A percentile compares a stretch with the other conserved stretches of the same genome.
phyloP scores from a whole-genome alignment of 306 rosid species.

The Cotoneaster glaucophyllus region DNA sequence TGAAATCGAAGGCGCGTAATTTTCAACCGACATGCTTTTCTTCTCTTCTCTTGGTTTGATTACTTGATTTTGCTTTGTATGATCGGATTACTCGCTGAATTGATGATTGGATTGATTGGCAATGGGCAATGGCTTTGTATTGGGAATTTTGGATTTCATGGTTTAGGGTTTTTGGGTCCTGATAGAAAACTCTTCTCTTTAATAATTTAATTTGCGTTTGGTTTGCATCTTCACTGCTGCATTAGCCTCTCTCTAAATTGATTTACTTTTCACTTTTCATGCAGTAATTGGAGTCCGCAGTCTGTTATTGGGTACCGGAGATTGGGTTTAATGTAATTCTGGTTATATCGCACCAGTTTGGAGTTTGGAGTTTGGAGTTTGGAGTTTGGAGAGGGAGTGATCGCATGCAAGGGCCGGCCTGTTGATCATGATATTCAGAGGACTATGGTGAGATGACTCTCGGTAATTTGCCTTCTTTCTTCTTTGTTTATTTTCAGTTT shows the following conservation, averaged over 20 bases:
- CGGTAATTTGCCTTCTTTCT: constrained; percentile 30
- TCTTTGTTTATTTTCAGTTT: not conserved
- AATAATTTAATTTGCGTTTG: not conserved
- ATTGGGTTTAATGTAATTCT: constrained; percentile 37
- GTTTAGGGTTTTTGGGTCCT: constrained; percentile 15
- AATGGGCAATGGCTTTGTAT: not conserved
- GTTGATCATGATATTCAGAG: constrained; percentile 28
- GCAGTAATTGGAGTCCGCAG: not conserved
- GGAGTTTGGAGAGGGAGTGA: constrained; percentile 27
- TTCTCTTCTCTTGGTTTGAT: not conserved
- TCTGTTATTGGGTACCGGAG: constrained; percentile 12
- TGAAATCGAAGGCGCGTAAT: constrained; percentile 47
- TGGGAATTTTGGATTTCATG: not conserved
- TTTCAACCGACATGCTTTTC: constrained; percentile 28
- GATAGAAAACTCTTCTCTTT: not conserved
- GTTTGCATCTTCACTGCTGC: not conserved
- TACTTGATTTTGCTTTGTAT: not conserved
- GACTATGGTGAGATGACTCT: constrained; percentile 43
- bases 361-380: constrained; percentile 14
- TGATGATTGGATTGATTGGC: constrained; percentile 3
- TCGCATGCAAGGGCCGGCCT: constrained; percentile 39
- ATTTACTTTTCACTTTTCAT: not conserved
- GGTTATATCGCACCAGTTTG: constrained; percentile 41
- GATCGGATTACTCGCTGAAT: not conserved
- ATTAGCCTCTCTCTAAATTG: not conserved